phyloP scores from a whole-genome alignment of 768 basidiomycete species.

The Terana coerulea region DNA sequence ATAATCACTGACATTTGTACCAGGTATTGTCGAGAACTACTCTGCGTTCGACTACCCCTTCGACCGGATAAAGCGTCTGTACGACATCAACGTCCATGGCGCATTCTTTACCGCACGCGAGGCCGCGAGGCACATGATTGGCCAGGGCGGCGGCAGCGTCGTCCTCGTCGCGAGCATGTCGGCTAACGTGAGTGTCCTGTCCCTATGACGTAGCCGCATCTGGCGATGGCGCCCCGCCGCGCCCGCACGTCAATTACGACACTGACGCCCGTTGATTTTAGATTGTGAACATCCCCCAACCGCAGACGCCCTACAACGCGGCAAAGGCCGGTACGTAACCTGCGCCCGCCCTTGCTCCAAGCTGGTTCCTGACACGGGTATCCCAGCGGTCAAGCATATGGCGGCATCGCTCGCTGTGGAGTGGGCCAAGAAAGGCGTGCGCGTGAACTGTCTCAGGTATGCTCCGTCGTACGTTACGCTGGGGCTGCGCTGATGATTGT shows the following conservation, averaged over 20 bases:
- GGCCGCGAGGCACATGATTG: constrained; percentile 89
- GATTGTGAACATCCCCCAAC: constrained; percentile 90
- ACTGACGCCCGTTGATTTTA: constrained; percentile 27
- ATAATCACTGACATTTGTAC: not conserved
- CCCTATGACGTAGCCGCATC: not conserved
- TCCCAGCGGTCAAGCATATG: constrained; percentile 86
- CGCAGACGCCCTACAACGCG: constrained; percentile 94
- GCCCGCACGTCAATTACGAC: not conserved
- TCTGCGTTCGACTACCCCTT: constrained; percentile 87
- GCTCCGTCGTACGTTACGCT: constrained; percentile 9
- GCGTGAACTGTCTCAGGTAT: constrained; percentile 80
- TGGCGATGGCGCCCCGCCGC: not conserved
- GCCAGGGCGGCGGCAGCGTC: constrained; percentile 73
- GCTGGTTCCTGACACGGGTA: not conserved
- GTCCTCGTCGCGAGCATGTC: constrained; percentile 90
- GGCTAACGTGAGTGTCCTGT: constrained; percentile 57
- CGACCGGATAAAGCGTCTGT: constrained; percentile 77
- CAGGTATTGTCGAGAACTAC: constrained; percentile 87
- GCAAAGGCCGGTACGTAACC: constrained; percentile 75
- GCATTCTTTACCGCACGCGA: constrained; percentile 95
- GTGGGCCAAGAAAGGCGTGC: constrained; percentile 88
- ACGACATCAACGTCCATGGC: constrained; percentile 93
- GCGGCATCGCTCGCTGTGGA: constrained; percentile 90
- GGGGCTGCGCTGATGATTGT: constrained; percentile 10
- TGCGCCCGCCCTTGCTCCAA: not conserved